Evolutionary conservation across 805 yeast species (phyloP).

Genomic region (Saccharomycopsis sp.): DNA sequence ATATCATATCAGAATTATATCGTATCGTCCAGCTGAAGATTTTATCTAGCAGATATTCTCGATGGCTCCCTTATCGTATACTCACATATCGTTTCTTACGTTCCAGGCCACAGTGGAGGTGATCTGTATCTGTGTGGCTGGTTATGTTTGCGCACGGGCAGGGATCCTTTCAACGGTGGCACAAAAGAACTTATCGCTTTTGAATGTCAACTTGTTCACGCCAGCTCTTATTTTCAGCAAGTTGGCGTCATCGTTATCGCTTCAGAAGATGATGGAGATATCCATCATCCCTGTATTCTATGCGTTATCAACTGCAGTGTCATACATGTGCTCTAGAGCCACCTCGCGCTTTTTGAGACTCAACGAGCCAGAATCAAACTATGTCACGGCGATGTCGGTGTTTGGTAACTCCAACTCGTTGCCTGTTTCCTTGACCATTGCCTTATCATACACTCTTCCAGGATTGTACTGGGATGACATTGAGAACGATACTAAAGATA

Average conservation of each 20-base stretch:
- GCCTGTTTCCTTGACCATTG: conserved; percentile 85
- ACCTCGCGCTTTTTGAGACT: conserved; percentile 49
- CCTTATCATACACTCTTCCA: conserved; percentile 71
- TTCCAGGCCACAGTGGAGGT: conserved; percentile 91
- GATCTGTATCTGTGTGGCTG: conserved; percentile 77
- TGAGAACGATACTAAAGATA: conserved; percentile 57
- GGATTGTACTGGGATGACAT: conserved; percentile 70
- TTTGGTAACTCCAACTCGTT: conserved; percentile 93
- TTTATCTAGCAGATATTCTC: background rate
- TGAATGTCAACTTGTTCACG: conserved; percentile 89
- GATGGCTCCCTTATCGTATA: conserved; percentile 25
- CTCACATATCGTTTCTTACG: conserved; percentile 51
- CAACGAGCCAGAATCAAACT: conserved; percentile 74
- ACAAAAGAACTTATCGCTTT: conserved; percentile 68
- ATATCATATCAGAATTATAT: too few relatives aligned
- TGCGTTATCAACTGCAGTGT: conserved; percentile 73
- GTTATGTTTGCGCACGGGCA: conserved; percentile 73
- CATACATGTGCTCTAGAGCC: conserved; percentile 54
- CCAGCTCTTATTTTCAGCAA: conserved; percentile 92
- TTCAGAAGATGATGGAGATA: conserved; percentile 73
- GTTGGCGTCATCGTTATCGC: conserved; percentile 57
- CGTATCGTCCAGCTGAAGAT: background rate
- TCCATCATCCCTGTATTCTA: conserved; percentile 79
- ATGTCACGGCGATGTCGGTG: conserved; percentile 94
- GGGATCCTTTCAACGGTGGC: conserved; percentile 64